A percentile compares a stretch with the other conserved stretches of the same genome.
These are phyloP conservation scores for Suillus alpinus DNA, from an alignment of 768 basidiomycete species.

Conservation along the genomic window DNA sequence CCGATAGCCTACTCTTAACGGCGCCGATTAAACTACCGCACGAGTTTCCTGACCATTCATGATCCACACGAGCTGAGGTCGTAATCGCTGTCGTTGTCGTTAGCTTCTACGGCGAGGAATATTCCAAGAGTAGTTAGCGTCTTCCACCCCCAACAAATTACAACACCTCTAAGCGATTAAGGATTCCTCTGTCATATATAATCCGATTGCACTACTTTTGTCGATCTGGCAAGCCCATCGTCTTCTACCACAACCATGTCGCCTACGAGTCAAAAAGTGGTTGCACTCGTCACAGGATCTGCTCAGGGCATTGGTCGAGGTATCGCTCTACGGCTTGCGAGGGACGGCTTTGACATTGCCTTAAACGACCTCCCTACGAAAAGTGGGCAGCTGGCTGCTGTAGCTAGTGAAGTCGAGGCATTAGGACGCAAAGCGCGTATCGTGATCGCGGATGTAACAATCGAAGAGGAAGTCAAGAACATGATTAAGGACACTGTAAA, in stretches of 20 bases:
- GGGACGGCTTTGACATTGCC: slow-evolving; percentile 26
- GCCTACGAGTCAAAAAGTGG: slow-evolving; percentile 15
- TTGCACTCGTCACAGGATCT: slow-evolving; percentile 22
- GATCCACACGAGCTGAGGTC: neutral
- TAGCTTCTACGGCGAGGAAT: neutral
- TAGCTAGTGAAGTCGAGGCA: slow-evolving; percentile 11
- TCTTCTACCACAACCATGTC: neutral
- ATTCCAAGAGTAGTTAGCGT: slow-evolving; percentile 1
- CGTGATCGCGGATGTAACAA: slow-evolving; percentile 10
- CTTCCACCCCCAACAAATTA: neutral
- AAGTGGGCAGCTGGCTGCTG: slow-evolving; percentile 4
- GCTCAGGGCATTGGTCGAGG: slow-evolving; percentile 23
- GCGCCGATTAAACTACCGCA: neutral
- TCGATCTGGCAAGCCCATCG: neutral
- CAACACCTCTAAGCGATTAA: neutral
- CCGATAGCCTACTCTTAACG: neutral
- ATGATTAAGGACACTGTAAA: slow-evolving; percentile 12
- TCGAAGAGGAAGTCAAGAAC: slow-evolving; percentile 14
- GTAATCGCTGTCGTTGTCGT: neutral
- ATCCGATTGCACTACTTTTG: neutral
- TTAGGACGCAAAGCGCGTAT: slow-evolving; percentile 7
- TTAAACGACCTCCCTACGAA: slow-evolving; percentile 22
- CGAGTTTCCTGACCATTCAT: neutral
- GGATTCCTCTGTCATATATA: neutral
- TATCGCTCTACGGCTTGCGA: slow-evolving; percentile 27